phyloP scores from a whole-genome alignment of 2,329 filamentous ascomycete genomes.

The Cephalotrichum gorgonifer region DNA sequence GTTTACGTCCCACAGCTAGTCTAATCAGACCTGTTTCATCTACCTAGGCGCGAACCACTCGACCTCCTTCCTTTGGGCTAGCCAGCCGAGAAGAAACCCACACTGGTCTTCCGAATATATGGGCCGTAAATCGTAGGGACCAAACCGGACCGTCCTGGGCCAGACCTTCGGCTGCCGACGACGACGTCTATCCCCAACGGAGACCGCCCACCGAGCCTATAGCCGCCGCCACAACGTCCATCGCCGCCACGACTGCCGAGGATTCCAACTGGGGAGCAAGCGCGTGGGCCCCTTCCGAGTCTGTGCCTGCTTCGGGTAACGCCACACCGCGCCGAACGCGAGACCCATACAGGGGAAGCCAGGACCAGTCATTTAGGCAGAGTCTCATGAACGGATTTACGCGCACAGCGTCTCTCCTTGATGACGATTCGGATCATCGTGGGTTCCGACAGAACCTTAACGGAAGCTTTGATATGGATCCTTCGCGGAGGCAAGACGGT shows the following conservation, averaged over 20 bases:
- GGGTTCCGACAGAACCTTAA: not conserved
- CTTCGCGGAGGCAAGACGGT: not conserved
- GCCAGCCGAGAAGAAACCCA: not conserved
- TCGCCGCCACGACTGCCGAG: not conserved
- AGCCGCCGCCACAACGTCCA: not conserved
- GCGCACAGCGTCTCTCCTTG: not conserved
- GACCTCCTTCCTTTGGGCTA: not conserved
- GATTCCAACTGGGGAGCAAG: not conserved
- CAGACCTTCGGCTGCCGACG: not conserved
- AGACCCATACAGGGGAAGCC: not conserved
- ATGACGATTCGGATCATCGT: not conserved
- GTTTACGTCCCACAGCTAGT: not conserved
- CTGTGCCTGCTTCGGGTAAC: not conserved
- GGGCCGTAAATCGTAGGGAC: too few species aligned
- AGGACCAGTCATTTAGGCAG: not conserved
- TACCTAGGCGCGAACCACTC: not conserved
- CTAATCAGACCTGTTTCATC: not conserved
- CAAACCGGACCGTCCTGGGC: not conserved
- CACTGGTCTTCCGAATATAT: too few species aligned
- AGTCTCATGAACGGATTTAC: not conserved
- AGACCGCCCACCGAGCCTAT: not conserved
- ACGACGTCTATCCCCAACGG: not conserved
- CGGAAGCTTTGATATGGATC: not conserved
- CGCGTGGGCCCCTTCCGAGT: not conserved
- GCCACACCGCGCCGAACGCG: not conserved